Percentiles rank a stretch among this genome's conserved stretches.
phyloP scores from a whole-genome alignment of 441 rosid genomes.

The Capsella rubella region DNA sequence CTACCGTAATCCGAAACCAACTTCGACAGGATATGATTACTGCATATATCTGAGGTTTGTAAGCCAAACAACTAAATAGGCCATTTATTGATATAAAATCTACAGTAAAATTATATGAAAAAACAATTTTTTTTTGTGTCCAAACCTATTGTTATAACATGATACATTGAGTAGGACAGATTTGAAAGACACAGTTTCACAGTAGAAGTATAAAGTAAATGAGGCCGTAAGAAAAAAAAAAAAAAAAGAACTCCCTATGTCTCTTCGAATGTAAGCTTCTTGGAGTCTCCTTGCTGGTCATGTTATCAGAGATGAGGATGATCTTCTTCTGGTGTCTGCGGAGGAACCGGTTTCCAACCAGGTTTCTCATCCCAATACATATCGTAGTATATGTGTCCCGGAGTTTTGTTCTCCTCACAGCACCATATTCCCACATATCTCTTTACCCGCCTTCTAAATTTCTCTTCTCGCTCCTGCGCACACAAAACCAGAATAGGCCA shows the following conservation, averaged over 20 bases:
- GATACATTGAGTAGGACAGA: constrained; percentile 17
- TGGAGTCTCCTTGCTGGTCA: constrained; percentile 1
- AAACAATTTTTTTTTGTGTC: constrained; percentile 17
- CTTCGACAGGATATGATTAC: not conserved
- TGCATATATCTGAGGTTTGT: not conserved
- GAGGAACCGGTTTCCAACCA: constrained; percentile 88
- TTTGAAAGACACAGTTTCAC: constrained; percentile 13
- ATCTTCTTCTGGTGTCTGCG: constrained; percentile 77
- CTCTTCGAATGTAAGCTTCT: constrained; percentile 17
- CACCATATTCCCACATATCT: constrained; percentile 97
- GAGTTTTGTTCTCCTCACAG: constrained; percentile 74
- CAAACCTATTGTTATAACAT: constrained; percentile 11
- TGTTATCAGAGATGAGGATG: constrained; percentile 74
- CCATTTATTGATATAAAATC: not conserved
- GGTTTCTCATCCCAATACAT: constrained; percentile 99
- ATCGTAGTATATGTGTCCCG: constrained; percentile 94
- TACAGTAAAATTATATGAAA: not conserved
- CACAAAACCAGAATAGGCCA: constrained; percentile 33
- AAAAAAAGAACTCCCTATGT: constrained; percentile 25
- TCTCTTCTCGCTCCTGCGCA: constrained; percentile 66
- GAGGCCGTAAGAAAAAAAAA: constrained; percentile 19
- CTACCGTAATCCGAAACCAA: not conserved
- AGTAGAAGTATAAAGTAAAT: constrained; percentile 8
- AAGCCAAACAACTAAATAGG: not conserved
- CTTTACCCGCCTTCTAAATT: constrained; percentile 79